Conservation (phyloP, 78 protist species). For the Creolimax fragrantissima region DNA sequence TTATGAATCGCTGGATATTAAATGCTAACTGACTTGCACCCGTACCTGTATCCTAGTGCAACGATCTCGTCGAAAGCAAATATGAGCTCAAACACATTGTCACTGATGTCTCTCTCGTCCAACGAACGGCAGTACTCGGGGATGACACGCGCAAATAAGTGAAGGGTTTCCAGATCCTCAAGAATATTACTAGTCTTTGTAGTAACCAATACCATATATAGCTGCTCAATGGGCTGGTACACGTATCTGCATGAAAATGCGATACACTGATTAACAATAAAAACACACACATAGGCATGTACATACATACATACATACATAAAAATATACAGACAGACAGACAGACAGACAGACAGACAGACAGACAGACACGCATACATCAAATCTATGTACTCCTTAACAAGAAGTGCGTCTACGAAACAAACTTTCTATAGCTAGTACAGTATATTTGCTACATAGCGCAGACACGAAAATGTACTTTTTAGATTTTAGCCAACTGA, state of each 20-base stretch:
- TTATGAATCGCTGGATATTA: neutral
- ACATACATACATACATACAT: neutral
- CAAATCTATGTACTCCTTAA: no score
- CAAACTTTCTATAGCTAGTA: no score
- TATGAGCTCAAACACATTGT: slow-evolving; percentile 64
- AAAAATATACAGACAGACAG: neutral
- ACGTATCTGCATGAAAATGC: slow-evolving; percentile 61
- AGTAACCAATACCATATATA: slow-evolving; percentile 77
- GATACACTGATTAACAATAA: neutral
- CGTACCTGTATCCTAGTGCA: slow-evolving; percentile 41
- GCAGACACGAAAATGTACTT: no score
- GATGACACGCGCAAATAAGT: slow-evolving; percentile 53
- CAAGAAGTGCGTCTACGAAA: no score
- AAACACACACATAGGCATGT: neutral
- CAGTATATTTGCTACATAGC: no score
- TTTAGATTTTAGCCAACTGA: no score
- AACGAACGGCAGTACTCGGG: slow-evolving; percentile 43
- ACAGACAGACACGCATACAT: neutral
- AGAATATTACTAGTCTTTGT: slow-evolving; percentile 82
- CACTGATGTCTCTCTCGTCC: slow-evolving; percentile 53
- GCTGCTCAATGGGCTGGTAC: slow-evolving; percentile 89
- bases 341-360: neutral
- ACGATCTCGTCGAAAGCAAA: slow-evolving; percentile 90
- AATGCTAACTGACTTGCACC: neutral
- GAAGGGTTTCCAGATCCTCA: slow-evolving; percentile 89